phyloP scores from a whole-genome alignment of 2,329 filamentous ascomycete genomes.

The Ophiosphaerella herpotricha region DNA sequence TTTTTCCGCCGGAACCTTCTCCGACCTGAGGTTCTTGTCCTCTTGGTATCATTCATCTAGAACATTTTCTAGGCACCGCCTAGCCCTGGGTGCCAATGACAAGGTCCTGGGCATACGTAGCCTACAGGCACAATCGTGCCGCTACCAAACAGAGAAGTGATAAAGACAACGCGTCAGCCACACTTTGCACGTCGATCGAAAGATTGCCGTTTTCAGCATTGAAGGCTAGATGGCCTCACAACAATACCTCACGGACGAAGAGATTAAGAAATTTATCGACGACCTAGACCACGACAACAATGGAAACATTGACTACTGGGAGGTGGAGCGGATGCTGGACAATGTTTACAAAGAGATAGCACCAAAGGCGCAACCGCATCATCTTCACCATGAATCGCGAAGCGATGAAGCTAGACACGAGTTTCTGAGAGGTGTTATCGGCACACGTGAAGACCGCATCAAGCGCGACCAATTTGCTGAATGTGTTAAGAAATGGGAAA shows the following conservation, averaged over 20 bases:
- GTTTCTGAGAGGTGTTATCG: constrained; percentile 59
- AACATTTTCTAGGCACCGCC: constrained; percentile 8
- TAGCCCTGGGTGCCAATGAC: constrained; percentile 9
- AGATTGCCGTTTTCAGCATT: not conserved
- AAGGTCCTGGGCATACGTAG: constrained; percentile 36
- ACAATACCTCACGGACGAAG: constrained; percentile 48
- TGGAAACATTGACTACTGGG: constrained; percentile 57
- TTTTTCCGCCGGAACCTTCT: constrained; percentile 16
- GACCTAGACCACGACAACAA: constrained; percentile 59
- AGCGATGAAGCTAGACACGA: constrained; percentile 53
- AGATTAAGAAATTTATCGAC: constrained; percentile 59
- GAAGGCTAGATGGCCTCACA: constrained; percentile 26
- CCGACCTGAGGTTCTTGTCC: constrained; percentile 32
- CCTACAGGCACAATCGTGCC: constrained; percentile 12
- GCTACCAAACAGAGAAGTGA: not conserved
- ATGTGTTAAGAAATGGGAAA: constrained; percentile 53
- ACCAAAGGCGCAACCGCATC: constrained; percentile 52
- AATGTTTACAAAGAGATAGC: constrained; percentile 58
- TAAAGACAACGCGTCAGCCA: constrained; percentile 17
- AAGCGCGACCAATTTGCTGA: constrained; percentile 54
- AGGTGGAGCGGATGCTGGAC: constrained; percentile 60
- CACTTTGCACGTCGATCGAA: constrained; percentile 10
- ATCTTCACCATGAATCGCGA: constrained; percentile 48
- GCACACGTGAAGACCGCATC: constrained; percentile 50
- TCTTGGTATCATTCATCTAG: constrained; percentile 22